Base-by-base conservation (phyloP, 164 flowering plant genomes). In the Cinnamomum chago region DNA sequence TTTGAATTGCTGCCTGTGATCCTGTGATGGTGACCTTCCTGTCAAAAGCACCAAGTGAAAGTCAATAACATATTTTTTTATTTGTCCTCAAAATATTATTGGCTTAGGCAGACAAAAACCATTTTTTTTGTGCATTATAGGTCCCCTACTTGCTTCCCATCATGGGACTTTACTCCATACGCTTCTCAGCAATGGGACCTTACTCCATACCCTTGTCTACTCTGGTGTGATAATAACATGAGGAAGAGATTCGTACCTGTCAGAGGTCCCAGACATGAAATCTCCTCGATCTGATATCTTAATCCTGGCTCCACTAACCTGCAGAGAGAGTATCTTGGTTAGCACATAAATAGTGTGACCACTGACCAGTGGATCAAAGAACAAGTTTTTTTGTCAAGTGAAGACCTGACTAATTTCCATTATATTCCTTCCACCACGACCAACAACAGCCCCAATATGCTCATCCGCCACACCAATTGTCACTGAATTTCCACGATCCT, bases 1-100 rank as follows among this genome's bases (percentile, higher is more conserved):
- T 75, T 65, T 80, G 90, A 51, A 95, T 88, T 28, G 99, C 92
- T 81, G 90, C 85, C 74, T 90, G 92, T 24, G 99, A 88, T 33
- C 99, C 99, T 2, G 93, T 90, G 78, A 95, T 92, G 11, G 98
- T 95, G 35, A 95, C 97, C 87, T 92, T 95, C 92, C 99, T 95
- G 94, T 75, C 71, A 79, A 71, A 77, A 58, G 58, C 25, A 60
- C 65, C 51, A 11, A 50, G 11, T 25, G 62, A 71, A 65, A 55
- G 35, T 33, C 66, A 58, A 47, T 5, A 30, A 40, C 47, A 40
- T 40, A 40, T 7, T 40, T 40, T 7, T 40, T 40, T 40, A 40
- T 40, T 40, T 1, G 47, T 40, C 47, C 47, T 40, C 10, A 1
- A 40, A 7, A 40, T 40, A 40, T 40, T 40, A 30, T 30, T 30